Evolutionary conservation across 306 rosid genomes (phyloP).

Genomic region (Betula pendula): DNA sequence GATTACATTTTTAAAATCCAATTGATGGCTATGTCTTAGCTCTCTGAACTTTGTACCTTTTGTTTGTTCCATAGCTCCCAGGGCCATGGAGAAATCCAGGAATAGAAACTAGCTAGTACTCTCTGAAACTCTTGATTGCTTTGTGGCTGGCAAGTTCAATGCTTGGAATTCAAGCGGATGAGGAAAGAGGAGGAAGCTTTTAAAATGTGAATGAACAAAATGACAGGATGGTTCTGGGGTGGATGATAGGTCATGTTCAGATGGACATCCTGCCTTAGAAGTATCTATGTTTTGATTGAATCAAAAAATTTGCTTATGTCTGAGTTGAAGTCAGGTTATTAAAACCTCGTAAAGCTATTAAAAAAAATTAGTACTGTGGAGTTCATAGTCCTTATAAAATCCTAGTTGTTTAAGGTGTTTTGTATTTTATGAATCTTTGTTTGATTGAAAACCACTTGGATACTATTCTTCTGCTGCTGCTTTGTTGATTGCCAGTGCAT

Average conservation of each 20-base stretch:
- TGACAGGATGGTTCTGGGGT: conserved; percentile 32
- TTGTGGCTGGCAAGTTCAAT: conserved; percentile 33
- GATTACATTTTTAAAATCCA: neutral
- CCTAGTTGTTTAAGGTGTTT: conserved; percentile 39
- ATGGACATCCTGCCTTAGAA: conserved; percentile 28
- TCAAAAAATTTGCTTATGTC: conserved; percentile 25
- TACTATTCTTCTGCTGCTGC: neutral
- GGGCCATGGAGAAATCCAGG: conserved; percentile 85
- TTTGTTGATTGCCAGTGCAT: neutral
- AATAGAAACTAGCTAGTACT: conserved; percentile 51
- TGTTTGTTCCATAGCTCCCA: conserved; percentile 64
- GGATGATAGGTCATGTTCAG: conserved; percentile 34
- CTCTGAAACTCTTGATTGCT: conserved; percentile 32
- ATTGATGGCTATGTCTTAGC: neutral
- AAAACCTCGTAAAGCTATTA: conserved; percentile 39
- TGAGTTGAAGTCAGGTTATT: conserved; percentile 35
- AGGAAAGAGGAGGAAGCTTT: conserved; percentile 22
- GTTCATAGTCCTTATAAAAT: conserved; percentile 47
- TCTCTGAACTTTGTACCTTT: conserved; percentile 17
- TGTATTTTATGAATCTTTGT: conserved; percentile 35
- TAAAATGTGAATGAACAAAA: conserved; percentile 14
- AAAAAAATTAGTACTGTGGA: conserved; percentile 53
- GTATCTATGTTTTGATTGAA: conserved; percentile 37
- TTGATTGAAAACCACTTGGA: conserved; percentile 23
- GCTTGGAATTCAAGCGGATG: conserved; percentile 19